Evolutionary conservation across 73 alveolate genomes (phyloP).

Genomic region (Paramecium primaurelia): DNA sequence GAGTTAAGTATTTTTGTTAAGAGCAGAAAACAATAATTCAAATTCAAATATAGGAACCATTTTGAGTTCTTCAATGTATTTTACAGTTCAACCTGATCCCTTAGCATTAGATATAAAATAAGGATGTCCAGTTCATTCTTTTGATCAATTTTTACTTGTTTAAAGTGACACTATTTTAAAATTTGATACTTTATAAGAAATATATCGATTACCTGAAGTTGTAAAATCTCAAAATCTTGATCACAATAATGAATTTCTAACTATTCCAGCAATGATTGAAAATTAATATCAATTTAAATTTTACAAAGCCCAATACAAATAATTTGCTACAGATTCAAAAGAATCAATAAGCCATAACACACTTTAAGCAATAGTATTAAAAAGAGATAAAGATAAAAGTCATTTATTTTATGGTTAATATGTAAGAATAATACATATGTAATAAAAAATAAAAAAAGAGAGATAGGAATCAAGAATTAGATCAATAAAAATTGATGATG

Average conservation of each 20-base stretch:
- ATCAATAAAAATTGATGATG: constrained; percentile 2
- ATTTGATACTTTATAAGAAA: neutral
- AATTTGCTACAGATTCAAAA: neutral
- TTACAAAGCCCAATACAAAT: constrained; percentile 18
- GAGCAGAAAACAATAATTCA: neutral
- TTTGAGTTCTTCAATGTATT: constrained; percentile 29
- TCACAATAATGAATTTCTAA: neutral
- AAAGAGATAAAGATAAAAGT: neutral
- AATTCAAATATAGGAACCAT: constrained; percentile 22
- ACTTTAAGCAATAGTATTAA: neutral
- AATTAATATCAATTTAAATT: neutral
- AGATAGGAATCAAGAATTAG: neutral
- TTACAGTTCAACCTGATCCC: constrained; percentile 26
- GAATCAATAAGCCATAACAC: neutral
- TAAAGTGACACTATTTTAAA: neutral
- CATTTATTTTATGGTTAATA: neutral
- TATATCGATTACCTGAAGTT: neutral
- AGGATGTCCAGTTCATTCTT: constrained; percentile 9
- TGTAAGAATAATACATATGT: neutral
- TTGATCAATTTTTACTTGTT: constrained; percentile 12
- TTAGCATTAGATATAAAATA: constrained; percentile 22
- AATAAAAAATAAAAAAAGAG: neutral
- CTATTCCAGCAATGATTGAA: constrained; percentile 20
- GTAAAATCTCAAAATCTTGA: neutral
- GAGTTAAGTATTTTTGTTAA: neutral